phyloP scores from a whole-genome alignment of 345 rosid species.

The Eucalyptus microcorys region DNA sequence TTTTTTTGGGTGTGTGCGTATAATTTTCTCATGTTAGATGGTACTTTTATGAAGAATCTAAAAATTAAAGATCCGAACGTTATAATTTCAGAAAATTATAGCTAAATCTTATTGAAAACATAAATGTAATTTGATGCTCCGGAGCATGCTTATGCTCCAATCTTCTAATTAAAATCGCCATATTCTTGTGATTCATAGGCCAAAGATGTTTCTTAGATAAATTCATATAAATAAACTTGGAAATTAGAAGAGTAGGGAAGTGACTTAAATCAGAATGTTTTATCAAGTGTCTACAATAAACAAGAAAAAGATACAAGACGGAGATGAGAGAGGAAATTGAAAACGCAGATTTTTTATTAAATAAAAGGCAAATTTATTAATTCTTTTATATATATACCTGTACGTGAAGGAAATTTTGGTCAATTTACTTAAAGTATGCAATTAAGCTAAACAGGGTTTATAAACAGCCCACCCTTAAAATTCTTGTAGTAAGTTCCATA shows the following conservation, averaged over 20 bases:
- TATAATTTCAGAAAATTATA: neutral
- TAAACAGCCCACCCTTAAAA: neutral
- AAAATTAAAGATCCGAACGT: neutral
- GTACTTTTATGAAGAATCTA: neutral
- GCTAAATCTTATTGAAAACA: neutral
- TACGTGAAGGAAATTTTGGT: neutral
- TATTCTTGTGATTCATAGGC: neutral
- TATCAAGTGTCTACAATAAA: neutral
- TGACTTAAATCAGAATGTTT: neutral
- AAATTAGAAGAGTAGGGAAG: neutral
- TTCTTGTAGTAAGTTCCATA: neutral
- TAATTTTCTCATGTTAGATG: neutral
- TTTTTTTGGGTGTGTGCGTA: neutral
- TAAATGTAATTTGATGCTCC: neutral
- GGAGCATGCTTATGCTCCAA: neutral
- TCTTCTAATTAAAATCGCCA: neutral
- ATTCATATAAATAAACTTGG: neutral
- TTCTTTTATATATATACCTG: neutral
- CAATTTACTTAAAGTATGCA: neutral
- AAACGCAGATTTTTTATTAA: neutral
- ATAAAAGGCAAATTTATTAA: neutral
- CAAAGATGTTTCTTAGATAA: neutral
- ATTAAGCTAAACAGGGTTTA: neutral
- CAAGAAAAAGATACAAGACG: neutral
- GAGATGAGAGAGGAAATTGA: neutral